Evolutionary conservation across 768 basidiomycete species (phyloP), one percentile per base, ranked within the genome.

Genomic region (Termitomyces sp.): DNA sequence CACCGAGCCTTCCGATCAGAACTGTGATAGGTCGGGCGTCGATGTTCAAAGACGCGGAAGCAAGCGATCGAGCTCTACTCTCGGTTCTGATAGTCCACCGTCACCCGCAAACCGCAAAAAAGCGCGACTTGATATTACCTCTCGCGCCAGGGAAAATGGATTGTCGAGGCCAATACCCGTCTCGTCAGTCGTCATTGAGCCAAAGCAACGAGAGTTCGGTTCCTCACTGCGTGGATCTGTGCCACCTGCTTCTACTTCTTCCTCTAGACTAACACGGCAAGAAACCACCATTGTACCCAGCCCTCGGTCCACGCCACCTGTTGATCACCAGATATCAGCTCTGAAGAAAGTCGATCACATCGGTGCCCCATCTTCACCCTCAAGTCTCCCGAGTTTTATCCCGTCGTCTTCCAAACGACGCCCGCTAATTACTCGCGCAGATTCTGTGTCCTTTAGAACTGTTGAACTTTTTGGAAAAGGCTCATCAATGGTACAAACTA

Each of bases 61-160:
- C 46, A 70, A 65, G 16, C 64, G 65, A 43, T 62, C 65, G 23
- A 64, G 63, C 23, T 58, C 64, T 23, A 54, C 58, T 11, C 46
- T 65, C 9, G 47, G 29, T 14, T 58, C 62, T 25, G 63, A 60
- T 9, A 37, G 48, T 29, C 52, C 50, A n/a, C 51, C 57, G 4
- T 56, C 56, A 4, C 52, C 59, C 16, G 32, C 40, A 19, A 19
- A 46, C 46, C 53, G 34, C 44, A 66, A 64, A 53, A 63, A 54
- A 57, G 52, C 56, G 7, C 62, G 63, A 25, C 34, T 23, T 9
- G 4, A 34, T 35, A 23, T 47, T 2, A 50, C 40, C 34, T 25
- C 47, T 1, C n/a, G 29, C 11, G 9, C 19, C 14, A 25, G 25
- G 12, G 40, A 32, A 47, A 53, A 34, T 35, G 37, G 17, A 44